These are phyloP conservation scores for Apiotrichum brassicae DNA, from an alignment of 1,284 basidiomycete species.

Conservation along the genomic window DNA sequence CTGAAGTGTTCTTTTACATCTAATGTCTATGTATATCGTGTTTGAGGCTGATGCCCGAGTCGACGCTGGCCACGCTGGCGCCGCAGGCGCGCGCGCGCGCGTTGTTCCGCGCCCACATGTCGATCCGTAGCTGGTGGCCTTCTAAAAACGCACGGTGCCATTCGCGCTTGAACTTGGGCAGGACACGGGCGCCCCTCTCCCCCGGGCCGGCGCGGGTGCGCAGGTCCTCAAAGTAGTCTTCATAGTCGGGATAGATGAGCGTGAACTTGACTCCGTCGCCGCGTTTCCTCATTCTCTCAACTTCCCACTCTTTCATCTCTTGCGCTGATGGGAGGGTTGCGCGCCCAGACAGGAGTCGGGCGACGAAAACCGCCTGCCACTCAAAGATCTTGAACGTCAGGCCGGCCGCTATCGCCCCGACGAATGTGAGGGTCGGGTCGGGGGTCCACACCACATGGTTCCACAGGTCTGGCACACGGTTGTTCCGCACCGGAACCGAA, in stretches of 20 bases:
- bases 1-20: too few relatives aligned
- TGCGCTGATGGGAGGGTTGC: conserved; percentile 22
- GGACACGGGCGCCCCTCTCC: neutral
- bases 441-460: conserved; percentile 52
- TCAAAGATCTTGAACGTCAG: conserved; percentile 36
- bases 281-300: neutral
- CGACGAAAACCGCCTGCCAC: conserved; percentile 31
- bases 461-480: conserved; percentile 50
- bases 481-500: conserved; percentile 46
- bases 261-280: conserved; percentile 7
- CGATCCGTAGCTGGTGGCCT: conserved; percentile 7
- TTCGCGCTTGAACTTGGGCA: conserved; percentile 6
- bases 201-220: neutral
- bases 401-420: conserved; percentile 31
- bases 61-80: too few relatives aligned
- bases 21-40: too few relatives aligned
- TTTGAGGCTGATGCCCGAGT: too few relatives aligned
- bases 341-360: conserved; percentile 24
- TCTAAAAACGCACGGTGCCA: conserved; percentile 7
- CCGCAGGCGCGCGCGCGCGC: too few relatives aligned
- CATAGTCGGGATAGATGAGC: conserved; percentile 4
- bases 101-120: too few relatives aligned
- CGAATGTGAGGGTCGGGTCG: conserved; percentile 51
- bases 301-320: conserved; percentile 6
- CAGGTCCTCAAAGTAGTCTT: conserved; percentile 10